These are phyloP conservation scores for Rhodotorula sp. DNA, from an alignment of 1,284 basidiomycete genomes.

Conservation along the genomic window DNA sequence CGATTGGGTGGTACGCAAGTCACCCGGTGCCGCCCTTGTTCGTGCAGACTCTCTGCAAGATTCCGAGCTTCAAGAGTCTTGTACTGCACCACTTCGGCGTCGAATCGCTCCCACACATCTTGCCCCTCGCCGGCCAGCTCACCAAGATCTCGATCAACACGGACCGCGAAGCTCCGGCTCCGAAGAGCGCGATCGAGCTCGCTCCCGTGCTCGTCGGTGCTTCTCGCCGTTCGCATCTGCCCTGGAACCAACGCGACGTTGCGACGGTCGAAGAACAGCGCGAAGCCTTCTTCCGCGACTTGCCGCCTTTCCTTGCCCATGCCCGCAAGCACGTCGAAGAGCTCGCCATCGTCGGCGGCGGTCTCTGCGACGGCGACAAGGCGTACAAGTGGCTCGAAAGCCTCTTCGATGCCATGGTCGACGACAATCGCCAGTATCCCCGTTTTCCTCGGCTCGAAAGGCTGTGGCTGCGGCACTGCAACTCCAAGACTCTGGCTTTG, in stretches of 20 bases:
- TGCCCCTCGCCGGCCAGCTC: constrained; percentile 9
- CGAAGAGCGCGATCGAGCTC: not conserved
- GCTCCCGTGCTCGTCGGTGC: not conserved
- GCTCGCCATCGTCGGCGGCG: not conserved
- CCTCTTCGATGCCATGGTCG: not conserved
- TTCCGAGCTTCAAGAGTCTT: not conserved
- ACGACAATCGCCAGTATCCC: constrained; percentile 6
- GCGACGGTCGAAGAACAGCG: constrained; percentile 1
- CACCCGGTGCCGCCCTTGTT: not conserved
- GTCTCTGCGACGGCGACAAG: not conserved
- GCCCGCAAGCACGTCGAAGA: not conserved
- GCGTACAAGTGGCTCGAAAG: not conserved
- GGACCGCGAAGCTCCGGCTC: not conserved
- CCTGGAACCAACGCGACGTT: not conserved
- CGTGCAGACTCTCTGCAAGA: not conserved
- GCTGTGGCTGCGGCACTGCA: not conserved
- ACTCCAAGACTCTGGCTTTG: not conserved
- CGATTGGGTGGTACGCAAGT: not conserved
- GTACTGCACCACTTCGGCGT: not conserved
- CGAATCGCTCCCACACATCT: constrained; percentile 9
- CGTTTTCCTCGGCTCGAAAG: constrained; percentile 4
- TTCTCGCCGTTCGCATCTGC: not conserved
- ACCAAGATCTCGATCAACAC: not conserved
- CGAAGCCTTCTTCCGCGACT: not conserved
- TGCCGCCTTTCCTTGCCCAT: not conserved